Percentiles rank a stretch among this genome's conserved stretches.
phyloP scores from a whole-genome alignment of 768 basidiomycete species.

The Podaxis sp. region DNA sequence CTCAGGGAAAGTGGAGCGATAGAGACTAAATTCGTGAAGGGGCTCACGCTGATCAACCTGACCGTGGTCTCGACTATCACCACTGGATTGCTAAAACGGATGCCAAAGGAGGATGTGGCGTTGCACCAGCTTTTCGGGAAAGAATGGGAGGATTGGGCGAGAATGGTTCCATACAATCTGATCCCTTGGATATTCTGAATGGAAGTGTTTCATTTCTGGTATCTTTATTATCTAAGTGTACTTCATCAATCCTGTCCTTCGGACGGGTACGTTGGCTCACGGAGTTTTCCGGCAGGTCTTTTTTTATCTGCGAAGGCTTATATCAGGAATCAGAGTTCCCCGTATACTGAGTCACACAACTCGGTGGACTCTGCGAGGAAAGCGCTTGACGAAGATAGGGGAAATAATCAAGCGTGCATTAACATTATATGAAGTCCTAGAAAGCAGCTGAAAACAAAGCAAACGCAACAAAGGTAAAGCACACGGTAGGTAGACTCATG shows the following conservation, averaged over 20 bases:
- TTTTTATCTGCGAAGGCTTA: background rate
- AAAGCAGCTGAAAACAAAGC: background rate
- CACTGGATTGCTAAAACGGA: slow-evolving; percentile 37
- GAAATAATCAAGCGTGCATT: background rate
- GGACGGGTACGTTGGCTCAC: background rate
- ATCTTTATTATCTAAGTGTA: background rate
- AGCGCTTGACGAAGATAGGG: background rate
- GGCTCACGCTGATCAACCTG: slow-evolving; percentile 25
- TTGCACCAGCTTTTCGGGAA: slow-evolving; percentile 39
- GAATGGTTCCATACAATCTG: slow-evolving; percentile 45
- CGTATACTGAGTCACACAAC: background rate
- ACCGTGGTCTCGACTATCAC: slow-evolving; percentile 31
- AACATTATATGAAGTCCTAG: background rate
- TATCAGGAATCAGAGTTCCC: background rate
- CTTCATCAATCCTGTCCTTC: background rate
- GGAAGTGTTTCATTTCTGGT: background rate
- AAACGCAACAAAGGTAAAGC: background rate
- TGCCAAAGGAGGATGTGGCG: slow-evolving; percentile 45
- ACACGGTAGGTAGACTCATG: slow-evolving; percentile 32
- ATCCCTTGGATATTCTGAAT: slow-evolving; percentile 47
- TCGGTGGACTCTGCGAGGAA: background rate
- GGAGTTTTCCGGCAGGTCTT: background rate
- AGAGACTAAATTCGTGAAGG: slow-evolving; percentile 30
- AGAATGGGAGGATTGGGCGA: slow-evolving; percentile 45
- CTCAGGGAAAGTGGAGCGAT: slow-evolving; percentile 41